Conservation (phyloP, 2,329 filamentous ascomycete species). For the Fusarium sp. region DNA sequence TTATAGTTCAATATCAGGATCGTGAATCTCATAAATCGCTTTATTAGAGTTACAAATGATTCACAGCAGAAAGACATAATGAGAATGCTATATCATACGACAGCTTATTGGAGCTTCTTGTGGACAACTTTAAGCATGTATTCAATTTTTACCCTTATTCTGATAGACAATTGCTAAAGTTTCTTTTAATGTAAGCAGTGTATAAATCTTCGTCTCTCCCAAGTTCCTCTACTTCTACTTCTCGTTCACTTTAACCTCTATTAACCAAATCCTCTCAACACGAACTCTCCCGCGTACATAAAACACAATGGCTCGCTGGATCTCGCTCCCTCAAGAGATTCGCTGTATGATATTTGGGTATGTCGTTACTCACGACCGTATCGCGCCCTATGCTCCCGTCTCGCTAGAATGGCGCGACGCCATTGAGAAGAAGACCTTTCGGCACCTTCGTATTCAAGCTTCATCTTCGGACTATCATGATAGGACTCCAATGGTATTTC, state of each 20-base stretch:
- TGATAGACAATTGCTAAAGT: background rate
- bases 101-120: background rate
- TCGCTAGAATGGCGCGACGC: background rate
- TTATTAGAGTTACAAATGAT: too few relatives aligned
- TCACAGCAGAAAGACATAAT: too few relatives aligned
- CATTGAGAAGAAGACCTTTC: background rate
- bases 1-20: too few relatives aligned
- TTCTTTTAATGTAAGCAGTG: background rate
- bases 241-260: background rate
- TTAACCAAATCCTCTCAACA: background rate
- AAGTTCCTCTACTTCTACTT: background rate
- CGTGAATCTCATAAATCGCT: too few relatives aligned
- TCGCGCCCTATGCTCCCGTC: background rate
- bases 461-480: too few relatives aligned
- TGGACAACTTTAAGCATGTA: background rate
- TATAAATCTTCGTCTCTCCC: background rate
- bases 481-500: background rate
- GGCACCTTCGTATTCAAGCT: background rate
- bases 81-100: too few relatives aligned
- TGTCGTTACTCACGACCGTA: background rate
- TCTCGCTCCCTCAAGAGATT: background rate
- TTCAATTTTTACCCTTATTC: background rate
- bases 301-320: background rate
- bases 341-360: background rate
- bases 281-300: too few relatives aligned